Percentiles rank a stretch among this genome's conserved stretches.
Evolutionary conservation across 345 rosid species (phyloP).

Genomic region (Excoecaria agallocha): DNA sequence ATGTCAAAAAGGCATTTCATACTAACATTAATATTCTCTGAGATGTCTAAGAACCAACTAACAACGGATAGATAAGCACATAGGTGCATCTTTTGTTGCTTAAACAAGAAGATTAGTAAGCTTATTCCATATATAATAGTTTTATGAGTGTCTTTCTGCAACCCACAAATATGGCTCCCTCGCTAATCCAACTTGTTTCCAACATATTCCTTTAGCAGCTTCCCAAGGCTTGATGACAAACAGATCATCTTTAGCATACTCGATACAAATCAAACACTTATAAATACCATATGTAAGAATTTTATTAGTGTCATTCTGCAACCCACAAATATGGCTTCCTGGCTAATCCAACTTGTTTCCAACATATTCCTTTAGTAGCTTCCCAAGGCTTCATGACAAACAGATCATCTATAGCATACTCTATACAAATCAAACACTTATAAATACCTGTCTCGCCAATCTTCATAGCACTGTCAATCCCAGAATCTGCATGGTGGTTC

Average conservation of each 20-base stretch:
- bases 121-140: slow-evolving; percentile 36
- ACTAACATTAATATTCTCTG: background rate
- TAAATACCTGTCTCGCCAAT: slow-evolving; percentile 5
- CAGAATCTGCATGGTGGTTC: background rate
- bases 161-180: slow-evolving; percentile 18
- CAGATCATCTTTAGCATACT: background rate
- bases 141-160: slow-evolving; percentile 17
- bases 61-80: slow-evolving; percentile 13
- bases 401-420: background rate
- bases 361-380: slow-evolving; percentile 22
- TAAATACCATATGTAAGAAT: slow-evolving; percentile 34
- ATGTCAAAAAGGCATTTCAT: slow-evolving; percentile 8
- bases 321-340: slow-evolving; percentile 18
- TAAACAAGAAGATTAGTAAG: slow-evolving; percentile 29
- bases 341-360: slow-evolving; percentile 10
- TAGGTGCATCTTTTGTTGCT: slow-evolving; percentile 31
- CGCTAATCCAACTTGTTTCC: slow-evolving; percentile 10
- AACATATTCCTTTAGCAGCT: slow-evolving; percentile 22
- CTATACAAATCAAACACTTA: slow-evolving; percentile 9
- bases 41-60: background rate
- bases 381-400: background rate
- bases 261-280: slow-evolving; percentile 9
- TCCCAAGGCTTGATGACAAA: background rate
- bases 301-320: slow-evolving; percentile 17
- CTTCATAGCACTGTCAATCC: slow-evolving; percentile 6